phyloP scores from a whole-genome alignment of 1,284 basidiomycete genomes.

The Ustilago esculenta region DNA sequence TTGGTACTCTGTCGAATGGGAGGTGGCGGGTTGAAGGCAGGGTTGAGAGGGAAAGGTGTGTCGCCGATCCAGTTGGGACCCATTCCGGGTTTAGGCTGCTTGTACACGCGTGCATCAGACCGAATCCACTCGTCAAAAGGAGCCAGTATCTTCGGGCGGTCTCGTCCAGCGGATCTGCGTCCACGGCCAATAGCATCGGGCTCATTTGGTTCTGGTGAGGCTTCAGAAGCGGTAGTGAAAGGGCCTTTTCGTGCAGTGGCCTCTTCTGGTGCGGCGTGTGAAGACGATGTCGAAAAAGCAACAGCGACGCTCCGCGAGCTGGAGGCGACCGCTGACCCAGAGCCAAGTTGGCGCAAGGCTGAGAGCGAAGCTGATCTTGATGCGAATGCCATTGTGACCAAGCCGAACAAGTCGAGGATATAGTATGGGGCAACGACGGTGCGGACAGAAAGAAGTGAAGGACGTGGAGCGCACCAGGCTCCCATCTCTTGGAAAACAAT shows the following conservation, averaged over 20 bases:
- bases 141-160: slow-evolving; percentile 39
- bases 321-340: slow-evolving; percentile 35
- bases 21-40: slow-evolving; percentile 61
- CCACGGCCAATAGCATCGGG: slow-evolving; percentile 33
- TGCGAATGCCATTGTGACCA: slow-evolving; percentile 22
- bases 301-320: slow-evolving; percentile 31
- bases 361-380: slow-evolving; percentile 19
- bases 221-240: slow-evolving; percentile 30
- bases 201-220: slow-evolving; percentile 20
- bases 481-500: slow-evolving; percentile 2
- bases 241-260: slow-evolving; percentile 37
- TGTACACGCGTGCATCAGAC: slow-evolving; percentile 51
- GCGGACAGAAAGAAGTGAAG: neutral
- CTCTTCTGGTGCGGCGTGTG: slow-evolving; percentile 17
- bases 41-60: slow-evolving; percentile 65
- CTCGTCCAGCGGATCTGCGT: slow-evolving; percentile 39
- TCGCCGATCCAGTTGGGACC: slow-evolving; percentile 64
- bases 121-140: slow-evolving; percentile 59
- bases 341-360: slow-evolving; percentile 25
- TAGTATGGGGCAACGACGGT: neutral
- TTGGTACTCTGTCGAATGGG: slow-evolving; percentile 56
- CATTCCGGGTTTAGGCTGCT: slow-evolving; percentile 52
- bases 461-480: no score
- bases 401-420: neutral
- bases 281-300: slow-evolving; percentile 30